A percentile compares a stretch with the other conserved stretches of the same genome.
Conservation (phyloP, 164 flowering plant genomes). For the Umbilicus rupestris region DNA sequence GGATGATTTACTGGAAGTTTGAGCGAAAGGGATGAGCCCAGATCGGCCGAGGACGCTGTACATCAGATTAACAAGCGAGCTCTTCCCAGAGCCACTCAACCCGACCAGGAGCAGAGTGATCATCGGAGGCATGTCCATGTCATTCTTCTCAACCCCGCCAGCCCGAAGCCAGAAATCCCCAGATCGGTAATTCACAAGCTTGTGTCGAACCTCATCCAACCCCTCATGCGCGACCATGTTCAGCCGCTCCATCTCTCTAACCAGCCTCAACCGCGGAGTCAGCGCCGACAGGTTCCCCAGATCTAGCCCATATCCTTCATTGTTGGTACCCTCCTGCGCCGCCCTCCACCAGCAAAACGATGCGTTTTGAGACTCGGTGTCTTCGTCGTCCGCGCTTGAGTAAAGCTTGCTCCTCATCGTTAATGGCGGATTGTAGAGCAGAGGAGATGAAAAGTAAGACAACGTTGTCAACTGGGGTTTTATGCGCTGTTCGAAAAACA, state of each 20-base stretch:
- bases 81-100: slow-evolving; percentile 59
- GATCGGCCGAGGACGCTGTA: slow-evolving; percentile 67
- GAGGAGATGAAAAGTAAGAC: not conserved
- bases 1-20: slow-evolving; percentile 38
- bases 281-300: slow-evolving; percentile 17
- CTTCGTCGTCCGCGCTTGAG: not conserved
- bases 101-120: slow-evolving; percentile 54
- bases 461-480: not conserved
- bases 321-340: not conserved
- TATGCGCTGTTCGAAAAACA: not conserved
- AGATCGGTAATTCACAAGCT: slow-evolving; percentile 40
- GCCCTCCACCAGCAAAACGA: slow-evolving; percentile 7
- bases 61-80: slow-evolving; percentile 64
- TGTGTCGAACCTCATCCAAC: slow-evolving; percentile 60
- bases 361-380: slow-evolving; percentile 1
- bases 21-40: slow-evolving; percentile 67
- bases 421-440: too few species aligned
- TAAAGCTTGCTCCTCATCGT: not conserved
- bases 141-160: slow-evolving; percentile 62
- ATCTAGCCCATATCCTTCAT: not conserved
- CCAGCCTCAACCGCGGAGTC: slow-evolving; percentile 41
- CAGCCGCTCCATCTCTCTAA: slow-evolving; percentile 66
- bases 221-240: slow-evolving; percentile 46
- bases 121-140: slow-evolving; percentile 42
- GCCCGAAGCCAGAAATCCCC: slow-evolving; percentile 69